Conservation (phyloP, 768 basidiomycete genomes). For the Lyophyllum shimeji region DNA sequence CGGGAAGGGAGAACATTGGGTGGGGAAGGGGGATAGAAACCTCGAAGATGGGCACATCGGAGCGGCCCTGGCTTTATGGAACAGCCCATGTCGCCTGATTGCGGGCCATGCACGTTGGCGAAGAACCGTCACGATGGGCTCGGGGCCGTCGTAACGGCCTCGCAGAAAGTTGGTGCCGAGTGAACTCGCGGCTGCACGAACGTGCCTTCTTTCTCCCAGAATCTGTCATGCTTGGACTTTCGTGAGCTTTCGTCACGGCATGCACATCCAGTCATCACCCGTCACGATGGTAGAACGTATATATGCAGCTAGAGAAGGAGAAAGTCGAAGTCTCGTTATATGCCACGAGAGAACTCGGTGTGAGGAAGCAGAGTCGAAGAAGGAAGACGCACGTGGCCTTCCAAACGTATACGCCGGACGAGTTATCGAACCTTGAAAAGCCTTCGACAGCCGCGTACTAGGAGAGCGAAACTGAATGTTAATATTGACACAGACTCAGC, state of each 20-base stretch:
- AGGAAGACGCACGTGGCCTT: no score
- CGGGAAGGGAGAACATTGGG: constrained; percentile 7
- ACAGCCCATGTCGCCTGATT: neutral
- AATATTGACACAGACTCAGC: no score
- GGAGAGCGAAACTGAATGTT: no score
- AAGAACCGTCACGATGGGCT: neutral
- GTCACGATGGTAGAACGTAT: no score
- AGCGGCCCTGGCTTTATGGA: neutral
- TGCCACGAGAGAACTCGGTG: no score
- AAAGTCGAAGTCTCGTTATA: neutral
- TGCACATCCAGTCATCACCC: no score
- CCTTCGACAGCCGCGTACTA: no score
- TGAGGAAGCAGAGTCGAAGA: no score
- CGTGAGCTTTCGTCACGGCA: no score
- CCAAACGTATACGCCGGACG: no score
- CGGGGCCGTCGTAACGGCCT: neutral
- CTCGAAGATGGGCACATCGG: neutral
- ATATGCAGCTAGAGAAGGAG: neutral
- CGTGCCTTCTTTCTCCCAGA: neutral
- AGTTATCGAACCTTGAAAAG: no score
- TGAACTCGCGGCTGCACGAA: neutral
- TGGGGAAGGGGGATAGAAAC: neutral
- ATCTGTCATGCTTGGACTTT: neutral
- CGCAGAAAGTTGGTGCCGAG: neutral
- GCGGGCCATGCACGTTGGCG: neutral